A percentile compares a stretch with the other conserved stretches of the same genome.
Evolutionary conservation across 371 early-diverging fungal species (phyloP).

Genomic region (Aphelidium insulamus): DNA sequence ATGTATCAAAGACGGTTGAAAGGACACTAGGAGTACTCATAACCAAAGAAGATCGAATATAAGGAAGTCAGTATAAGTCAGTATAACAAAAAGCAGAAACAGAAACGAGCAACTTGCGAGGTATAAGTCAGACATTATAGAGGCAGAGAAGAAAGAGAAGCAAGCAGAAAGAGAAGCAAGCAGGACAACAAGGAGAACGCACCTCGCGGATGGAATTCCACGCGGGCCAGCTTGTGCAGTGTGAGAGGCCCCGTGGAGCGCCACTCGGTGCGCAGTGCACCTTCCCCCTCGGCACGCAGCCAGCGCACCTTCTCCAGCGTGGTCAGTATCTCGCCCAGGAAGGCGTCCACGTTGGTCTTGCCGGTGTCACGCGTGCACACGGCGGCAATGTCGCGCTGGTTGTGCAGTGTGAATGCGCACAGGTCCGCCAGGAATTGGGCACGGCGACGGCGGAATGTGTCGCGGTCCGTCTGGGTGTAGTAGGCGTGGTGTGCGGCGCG

Average conservation of each 20-base stretch:
- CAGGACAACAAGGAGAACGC: no score
- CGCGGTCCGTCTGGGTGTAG: slow-evolving; percentile 47
- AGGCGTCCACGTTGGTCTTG: slow-evolving; percentile 62
- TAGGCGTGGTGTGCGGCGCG: slow-evolving; percentile 36
- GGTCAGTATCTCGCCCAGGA: slow-evolving; percentile 56
- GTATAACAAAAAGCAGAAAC: no score
- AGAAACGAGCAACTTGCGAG: no score
- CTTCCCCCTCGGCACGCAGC: slow-evolving; percentile 58
- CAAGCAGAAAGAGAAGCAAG: no score
- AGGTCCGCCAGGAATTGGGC: slow-evolving; percentile 46
- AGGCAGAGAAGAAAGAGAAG: no score
- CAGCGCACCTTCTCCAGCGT: slow-evolving; percentile 58
- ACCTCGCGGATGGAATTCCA: slow-evolving; percentile 59
- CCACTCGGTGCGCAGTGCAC: slow-evolving; percentile 32
- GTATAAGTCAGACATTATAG: no score
- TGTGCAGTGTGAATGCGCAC: slow-evolving; percentile 38
- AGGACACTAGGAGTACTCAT: no score
- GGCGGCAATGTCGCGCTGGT: slow-evolving; percentile 52
- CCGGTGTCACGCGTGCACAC: slow-evolving; percentile 62
- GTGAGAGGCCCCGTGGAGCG: slow-evolving; percentile 46
- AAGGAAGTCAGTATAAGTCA: no score
- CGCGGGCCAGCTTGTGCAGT: slow-evolving; percentile 47
- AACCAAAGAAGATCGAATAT: no score
- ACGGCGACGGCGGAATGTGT: slow-evolving; percentile 48
- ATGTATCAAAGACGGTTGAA: no score